These are phyloP conservation scores for Diaporthe sp. DNA, from an alignment of 2,329 filamentous ascomycete genomes.

Conservation along the genomic window DNA sequence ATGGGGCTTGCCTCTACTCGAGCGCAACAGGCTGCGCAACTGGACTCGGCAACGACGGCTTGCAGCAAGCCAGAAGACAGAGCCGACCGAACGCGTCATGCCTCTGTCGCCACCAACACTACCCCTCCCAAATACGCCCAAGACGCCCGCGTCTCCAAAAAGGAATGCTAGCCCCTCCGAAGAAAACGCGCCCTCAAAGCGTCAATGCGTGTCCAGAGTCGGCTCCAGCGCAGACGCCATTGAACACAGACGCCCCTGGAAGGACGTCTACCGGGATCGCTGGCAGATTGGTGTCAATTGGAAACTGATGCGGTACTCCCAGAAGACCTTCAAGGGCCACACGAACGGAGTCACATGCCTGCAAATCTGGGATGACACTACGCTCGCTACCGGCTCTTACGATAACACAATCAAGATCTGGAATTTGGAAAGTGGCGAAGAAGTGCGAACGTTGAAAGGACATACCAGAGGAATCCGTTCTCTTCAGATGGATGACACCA, in stretches of 20 bases:
- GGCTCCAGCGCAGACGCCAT: conserved; percentile 38
- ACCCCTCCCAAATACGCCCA: conserved; percentile 46
- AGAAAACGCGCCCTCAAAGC: conserved; percentile 49
- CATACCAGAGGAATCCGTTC: conserved; percentile 88
- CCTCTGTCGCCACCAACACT: conserved; percentile 48
- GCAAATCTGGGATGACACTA: conserved; percentile 82
- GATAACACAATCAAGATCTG: conserved; percentile 96
- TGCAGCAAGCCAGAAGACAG: conserved; percentile 53
- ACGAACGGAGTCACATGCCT: conserved; percentile 83
- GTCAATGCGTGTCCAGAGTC: conserved; percentile 50
- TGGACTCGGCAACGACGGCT: conserved; percentile 89
- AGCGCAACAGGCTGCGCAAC: conserved; percentile 87
- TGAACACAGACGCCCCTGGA: conserved; percentile 78
- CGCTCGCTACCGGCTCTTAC: conserved; percentile 94
- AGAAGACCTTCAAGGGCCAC: conserved; percentile 87
- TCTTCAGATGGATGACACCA: conserved; percentile 92
- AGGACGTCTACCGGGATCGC: conserved; percentile 93
- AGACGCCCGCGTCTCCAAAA: conserved; percentile 50
- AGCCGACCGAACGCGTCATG: conserved; percentile 42
- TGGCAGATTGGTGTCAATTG: conserved; percentile 93
- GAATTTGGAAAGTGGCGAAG: conserved; percentile 90
- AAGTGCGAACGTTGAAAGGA: conserved; percentile 85
- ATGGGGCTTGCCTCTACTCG: conserved; percentile 91
- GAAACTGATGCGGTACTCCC: conserved; percentile 92
- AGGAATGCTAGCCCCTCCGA: conserved; percentile 49